Evolutionary conservation across 495 filamentous ascomycete genomes (phyloP), one percentile per base, ranked within the genome.

Genomic region (Terfezia claveryi): DNA sequence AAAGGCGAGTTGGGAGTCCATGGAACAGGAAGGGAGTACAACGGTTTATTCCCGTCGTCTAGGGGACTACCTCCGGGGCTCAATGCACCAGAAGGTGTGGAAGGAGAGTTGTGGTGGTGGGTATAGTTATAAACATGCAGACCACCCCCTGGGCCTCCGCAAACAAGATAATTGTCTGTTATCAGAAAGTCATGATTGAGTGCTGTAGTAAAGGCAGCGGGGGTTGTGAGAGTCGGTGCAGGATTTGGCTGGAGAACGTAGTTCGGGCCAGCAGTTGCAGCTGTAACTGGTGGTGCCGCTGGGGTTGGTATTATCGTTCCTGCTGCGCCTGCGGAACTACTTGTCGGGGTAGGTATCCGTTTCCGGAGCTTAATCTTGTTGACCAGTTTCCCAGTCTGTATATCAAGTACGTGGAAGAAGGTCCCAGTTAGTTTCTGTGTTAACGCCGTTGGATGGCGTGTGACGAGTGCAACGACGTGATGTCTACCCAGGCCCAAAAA

Each of bases 71-170:
- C 41, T 14, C 14, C 41, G 41, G 41, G 17, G 8, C 14, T 46
- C 17, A 20, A 46, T 9, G 41, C 4, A 20, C 14, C 41, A 20
- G 41, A 46, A 14, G 8, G 8, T 1, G 41, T 14, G 12, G 41
- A 46, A 5, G 41, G 41, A 2, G 8, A 6, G 1, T 32, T 32
- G 27, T 32, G 27, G 12, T 5, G 41, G 16, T 55, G 54, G 10
- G 55, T 54, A 41, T 66, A 66, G 20, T 61, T 56, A 64, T 61
- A 66, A 16, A 66, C 64, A 9, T 64, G 51, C 20, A 66, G 55
- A 12, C 59, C 64, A n/a, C 64, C 64, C 9, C 64, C 64, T 20
- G 59, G 56, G 37, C 64, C 64, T 14, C 64, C 64, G 16, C 64
- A 66, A 10, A 66, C 56, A 36, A 66, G 61, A 37, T 59, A 51